These are phyloP conservation scores for Parachaetomium inaequale DNA, from an alignment of 495 filamentous ascomycete species.

Conservation along the genomic window DNA sequence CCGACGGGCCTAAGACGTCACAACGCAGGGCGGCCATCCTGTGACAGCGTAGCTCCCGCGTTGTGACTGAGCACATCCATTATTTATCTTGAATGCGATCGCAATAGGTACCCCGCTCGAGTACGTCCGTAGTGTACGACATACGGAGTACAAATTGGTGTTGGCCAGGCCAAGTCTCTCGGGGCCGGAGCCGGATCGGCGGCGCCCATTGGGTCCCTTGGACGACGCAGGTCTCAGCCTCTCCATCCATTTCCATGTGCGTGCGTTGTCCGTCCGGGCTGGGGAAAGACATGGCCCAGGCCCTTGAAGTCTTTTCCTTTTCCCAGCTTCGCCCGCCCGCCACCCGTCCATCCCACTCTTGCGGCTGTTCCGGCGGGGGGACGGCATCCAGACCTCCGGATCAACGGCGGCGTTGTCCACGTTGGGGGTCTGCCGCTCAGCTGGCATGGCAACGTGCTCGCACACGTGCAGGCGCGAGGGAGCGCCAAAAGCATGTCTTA, in stretches of 20 bases:
- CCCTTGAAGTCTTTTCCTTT: not conserved
- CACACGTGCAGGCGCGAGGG: not conserved
- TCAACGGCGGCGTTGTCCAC: constrained; percentile 1
- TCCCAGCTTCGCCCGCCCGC: not conserved
- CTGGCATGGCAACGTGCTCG: not conserved
- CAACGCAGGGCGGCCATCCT: not conserved
- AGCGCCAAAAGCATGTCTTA: not conserved
- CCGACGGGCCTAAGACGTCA: not conserved
- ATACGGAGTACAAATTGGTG: not conserved
- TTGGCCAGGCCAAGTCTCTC: not conserved
- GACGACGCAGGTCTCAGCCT: constrained; percentile 10
- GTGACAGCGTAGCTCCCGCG: not conserved
- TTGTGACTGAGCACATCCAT: not conserved
- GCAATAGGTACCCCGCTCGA: not conserved
- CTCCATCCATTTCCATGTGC: not conserved
- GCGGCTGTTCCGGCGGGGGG: not conserved
- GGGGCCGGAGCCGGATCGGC: constrained; percentile 9
- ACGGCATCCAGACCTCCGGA: not conserved
- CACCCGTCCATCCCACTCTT: not conserved
- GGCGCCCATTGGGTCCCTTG: constrained; percentile 8
- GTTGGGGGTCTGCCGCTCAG: not conserved
- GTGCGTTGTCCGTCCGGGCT: not conserved
- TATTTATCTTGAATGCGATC: not conserved
- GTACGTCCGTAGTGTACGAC: not conserved
- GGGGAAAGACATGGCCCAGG: not conserved